phyloP scores from a whole-genome alignment of 2,329 filamentous ascomycete species.

The Huntiella bhutanensis region DNA sequence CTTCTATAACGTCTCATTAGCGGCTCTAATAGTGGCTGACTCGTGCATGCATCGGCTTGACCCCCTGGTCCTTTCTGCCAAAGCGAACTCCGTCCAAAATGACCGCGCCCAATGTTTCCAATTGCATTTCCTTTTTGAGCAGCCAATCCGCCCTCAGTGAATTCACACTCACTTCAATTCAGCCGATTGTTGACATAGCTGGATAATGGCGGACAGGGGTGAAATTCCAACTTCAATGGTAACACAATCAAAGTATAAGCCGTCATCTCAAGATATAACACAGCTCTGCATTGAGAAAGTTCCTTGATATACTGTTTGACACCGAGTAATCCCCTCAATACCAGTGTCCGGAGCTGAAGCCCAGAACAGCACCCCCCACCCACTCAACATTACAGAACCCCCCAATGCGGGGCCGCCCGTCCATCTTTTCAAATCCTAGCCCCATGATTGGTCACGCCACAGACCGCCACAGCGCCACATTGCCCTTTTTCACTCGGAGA shows the following conservation, averaged over 20 bases:
- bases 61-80: neutral
- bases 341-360: too few species aligned
- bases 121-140: slow-evolving; percentile 11
- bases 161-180: neutral
- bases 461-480: slow-evolving; percentile 14
- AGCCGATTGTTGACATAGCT: too few species aligned
- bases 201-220: too few species aligned
- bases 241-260: too few species aligned
- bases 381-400: neutral
- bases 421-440: slow-evolving; percentile 11
- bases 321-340: too few species aligned
- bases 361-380: neutral
- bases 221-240: too few species aligned
- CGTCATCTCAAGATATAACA: too few species aligned
- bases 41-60: too few species aligned
- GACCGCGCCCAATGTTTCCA: slow-evolving; percentile 1
- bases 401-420: slow-evolving; percentile 13
- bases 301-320: too few species aligned
- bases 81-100: slow-evolving; percentile 6
- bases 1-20: too few species aligned
- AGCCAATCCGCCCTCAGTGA: slow-evolving; percentile 2
- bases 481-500: slow-evolving; percentile 20
- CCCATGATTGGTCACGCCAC: slow-evolving; percentile 19
- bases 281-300: too few species aligned
- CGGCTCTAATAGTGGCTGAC: too few species aligned